A percentile compares a stretch with the other conserved stretches of the same genome.
Conservation (phyloP, 768 basidiomycete genomes). For the Tulasnella sp. region DNA sequence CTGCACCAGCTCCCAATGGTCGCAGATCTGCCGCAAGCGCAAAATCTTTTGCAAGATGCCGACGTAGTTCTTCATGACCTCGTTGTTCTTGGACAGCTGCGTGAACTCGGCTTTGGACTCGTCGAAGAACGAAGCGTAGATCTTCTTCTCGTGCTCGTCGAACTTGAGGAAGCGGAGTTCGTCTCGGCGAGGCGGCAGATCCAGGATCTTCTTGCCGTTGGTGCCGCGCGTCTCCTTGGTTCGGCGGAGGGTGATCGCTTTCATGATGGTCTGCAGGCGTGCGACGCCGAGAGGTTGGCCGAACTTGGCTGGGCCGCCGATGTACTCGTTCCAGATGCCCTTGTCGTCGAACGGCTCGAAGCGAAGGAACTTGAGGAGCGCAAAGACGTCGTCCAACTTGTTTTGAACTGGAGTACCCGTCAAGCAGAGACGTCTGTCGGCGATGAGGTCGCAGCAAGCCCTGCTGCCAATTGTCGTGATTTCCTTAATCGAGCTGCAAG, state of each 20-base stretch:
- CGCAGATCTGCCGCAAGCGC: conserved; percentile 95
- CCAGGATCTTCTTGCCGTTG: conserved; percentile 79
- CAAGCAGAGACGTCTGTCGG: conserved; percentile 87
- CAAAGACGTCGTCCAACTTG: conserved; percentile 96
- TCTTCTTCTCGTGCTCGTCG: conserved; percentile 70
- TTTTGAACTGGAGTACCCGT: conserved; percentile 99
- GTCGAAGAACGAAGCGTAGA: conserved; percentile 85
- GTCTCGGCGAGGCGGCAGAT: conserved; percentile 87
- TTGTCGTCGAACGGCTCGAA: conserved; percentile 91
- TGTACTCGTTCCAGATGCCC: conserved; percentile 85
- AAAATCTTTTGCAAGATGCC: conserved; percentile 95
- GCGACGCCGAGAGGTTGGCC: conserved; percentile 85
- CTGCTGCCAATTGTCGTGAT: conserved; percentile 89
- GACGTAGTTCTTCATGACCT: conserved; percentile 98
- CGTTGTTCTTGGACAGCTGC: conserved; percentile 79
- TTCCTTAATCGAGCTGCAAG: conserved; percentile 88
- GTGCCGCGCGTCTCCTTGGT: conserved; percentile 85
- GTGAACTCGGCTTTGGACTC: conserved; percentile 91
- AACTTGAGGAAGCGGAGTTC: conserved; percentile 83
- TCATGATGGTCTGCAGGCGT: conserved; percentile 95
- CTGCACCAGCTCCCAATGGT: conserved; percentile 86
- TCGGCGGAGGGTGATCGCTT: conserved; percentile 90
- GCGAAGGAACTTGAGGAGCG: conserved; percentile 92
- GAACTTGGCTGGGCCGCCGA: conserved; percentile 89
- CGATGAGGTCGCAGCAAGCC: conserved; percentile 90